Percentiles rank a stretch among this genome's conserved stretches.
Conservation (phyloP, 73 alveolate genomes). For the Strombidium stylifer region DNA sequence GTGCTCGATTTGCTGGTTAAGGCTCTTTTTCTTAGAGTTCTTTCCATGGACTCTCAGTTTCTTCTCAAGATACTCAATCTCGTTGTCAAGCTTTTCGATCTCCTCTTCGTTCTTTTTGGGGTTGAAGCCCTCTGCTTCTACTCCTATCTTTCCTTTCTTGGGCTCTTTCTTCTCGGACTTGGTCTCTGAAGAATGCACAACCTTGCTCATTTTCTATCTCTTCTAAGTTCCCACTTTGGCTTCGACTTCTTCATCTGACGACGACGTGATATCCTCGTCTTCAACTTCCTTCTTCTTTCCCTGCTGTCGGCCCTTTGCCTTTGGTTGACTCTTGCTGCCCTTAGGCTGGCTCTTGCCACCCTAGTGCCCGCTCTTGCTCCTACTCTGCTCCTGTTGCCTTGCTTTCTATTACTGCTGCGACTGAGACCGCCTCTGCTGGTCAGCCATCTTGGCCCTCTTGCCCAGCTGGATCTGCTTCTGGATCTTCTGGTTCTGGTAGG, state of each 20-base stretch:
- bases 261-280: background rate
- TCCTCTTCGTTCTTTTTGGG: constrained; percentile 23
- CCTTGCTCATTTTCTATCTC: constrained; percentile 21
- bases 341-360: background rate
- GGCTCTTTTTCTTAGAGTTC: constrained; percentile 9
- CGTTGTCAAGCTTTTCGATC: constrained; percentile 10
- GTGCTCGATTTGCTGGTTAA: constrained; percentile 19
- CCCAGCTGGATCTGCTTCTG: background rate
- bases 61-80: constrained; percentile 21
- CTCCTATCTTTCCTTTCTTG: too few relatives aligned
- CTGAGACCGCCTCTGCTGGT: background rate
- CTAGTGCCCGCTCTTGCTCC: background rate
- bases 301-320: background rate
- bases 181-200: too few relatives aligned
- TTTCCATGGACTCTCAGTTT: constrained; percentile 34
- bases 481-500: background rate
- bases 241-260: background rate
- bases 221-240: background rate
- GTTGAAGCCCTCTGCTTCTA: too few relatives aligned
- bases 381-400: background rate
- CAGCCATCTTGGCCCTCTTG: background rate
- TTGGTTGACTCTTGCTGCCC: background rate
- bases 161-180: too few relatives aligned
- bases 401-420: background rate
- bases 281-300: background rate